These are phyloP conservation scores for Brettanomyces anomalus DNA, from an alignment of 805 yeast genomes.

Conservation along the genomic window DNA sequence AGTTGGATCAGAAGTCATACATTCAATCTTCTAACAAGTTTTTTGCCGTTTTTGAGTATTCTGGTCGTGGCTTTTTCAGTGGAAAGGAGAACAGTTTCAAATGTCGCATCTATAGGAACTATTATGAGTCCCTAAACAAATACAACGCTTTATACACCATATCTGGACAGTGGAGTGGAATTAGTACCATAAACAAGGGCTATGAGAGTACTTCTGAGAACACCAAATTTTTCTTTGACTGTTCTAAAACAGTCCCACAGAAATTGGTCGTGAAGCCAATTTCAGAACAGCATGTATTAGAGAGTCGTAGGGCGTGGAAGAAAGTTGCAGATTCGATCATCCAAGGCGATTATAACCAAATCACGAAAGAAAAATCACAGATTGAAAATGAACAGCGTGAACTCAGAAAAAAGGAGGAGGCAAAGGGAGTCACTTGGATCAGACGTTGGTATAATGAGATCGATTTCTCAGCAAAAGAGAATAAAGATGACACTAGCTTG, in stretches of 20 bases:
- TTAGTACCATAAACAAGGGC: constrained; percentile 57
- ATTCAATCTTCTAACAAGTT: constrained; percentile 80
- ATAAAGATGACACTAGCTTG: constrained; percentile 22
- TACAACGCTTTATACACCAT: constrained; percentile 70
- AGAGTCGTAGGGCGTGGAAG: constrained; percentile 83
- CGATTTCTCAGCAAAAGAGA: constrained; percentile 26
- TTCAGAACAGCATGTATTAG: constrained; percentile 71
- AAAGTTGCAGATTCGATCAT: constrained; percentile 84
- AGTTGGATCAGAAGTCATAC: constrained; percentile 79
- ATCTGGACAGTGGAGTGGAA: constrained; percentile 87
- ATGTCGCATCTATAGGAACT: constrained; percentile 63
- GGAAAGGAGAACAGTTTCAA: constrained; percentile 93
- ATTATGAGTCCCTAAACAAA: constrained; percentile 36
- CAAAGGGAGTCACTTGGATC: constrained; percentile 58
- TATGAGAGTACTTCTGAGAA: constrained; percentile 32
- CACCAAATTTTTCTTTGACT: constrained; percentile 55
- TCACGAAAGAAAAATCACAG: constrained; percentile 63
- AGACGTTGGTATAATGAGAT: constrained; percentile 70
- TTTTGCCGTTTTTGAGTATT: constrained; percentile 61
- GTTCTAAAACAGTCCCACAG: constrained; percentile 39
- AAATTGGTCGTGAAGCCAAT: constrained; percentile 69
- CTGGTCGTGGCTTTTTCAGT: constrained; percentile 90
- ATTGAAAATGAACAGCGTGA: constrained; percentile 85
- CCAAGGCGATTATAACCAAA: constrained; percentile 63
- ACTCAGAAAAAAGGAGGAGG: constrained; percentile 63